Conservation (phyloP, 305 asterid genomes). For the Fraxinus baroniana region DNA sequence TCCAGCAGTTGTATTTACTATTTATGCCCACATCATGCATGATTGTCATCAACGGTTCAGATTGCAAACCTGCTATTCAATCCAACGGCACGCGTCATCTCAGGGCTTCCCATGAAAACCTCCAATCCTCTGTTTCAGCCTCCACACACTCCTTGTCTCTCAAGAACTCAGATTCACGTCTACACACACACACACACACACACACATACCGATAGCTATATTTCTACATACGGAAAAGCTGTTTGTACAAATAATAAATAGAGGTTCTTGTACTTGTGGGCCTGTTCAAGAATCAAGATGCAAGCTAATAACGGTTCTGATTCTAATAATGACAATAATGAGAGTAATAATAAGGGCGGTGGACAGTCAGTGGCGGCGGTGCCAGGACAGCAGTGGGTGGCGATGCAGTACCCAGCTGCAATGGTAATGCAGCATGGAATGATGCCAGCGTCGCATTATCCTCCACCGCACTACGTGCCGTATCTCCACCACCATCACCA, state of each 20-base stretch:
- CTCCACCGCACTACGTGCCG: conserved; percentile 73
- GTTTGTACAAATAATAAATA: neutral
- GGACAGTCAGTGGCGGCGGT: conserved; percentile 30
- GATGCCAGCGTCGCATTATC: conserved; percentile 63
- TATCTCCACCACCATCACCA: conserved; percentile 52
- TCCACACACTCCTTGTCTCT: conserved; percentile 36
- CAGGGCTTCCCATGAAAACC: conserved; percentile 59
- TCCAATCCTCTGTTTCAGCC: conserved; percentile 43
- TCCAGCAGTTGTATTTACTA: conserved; percentile 5
- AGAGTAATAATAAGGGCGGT: conserved; percentile 23
- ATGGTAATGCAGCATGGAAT: conserved; percentile 91
- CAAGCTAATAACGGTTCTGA: conserved; percentile 38
- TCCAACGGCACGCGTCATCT: conserved; percentile 49
- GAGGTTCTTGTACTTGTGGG: neutral
- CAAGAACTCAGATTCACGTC: conserved; percentile 42
- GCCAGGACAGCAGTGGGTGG: conserved; percentile 67
- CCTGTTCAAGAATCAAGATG: conserved; percentile 27
- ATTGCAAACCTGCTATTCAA: conserved; percentile 1
- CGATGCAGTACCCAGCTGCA: conserved; percentile 82
- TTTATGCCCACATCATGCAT: neutral
- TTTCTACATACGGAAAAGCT: neutral
- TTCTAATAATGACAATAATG: conserved; percentile 23
- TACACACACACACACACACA: conserved; percentile 12
- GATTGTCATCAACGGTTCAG: conserved; percentile 33
- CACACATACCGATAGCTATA: conserved; percentile 6